phyloP scores from a whole-genome alignment of 2,329 filamentous ascomycete species.

The Diaporthe eres region DNA sequence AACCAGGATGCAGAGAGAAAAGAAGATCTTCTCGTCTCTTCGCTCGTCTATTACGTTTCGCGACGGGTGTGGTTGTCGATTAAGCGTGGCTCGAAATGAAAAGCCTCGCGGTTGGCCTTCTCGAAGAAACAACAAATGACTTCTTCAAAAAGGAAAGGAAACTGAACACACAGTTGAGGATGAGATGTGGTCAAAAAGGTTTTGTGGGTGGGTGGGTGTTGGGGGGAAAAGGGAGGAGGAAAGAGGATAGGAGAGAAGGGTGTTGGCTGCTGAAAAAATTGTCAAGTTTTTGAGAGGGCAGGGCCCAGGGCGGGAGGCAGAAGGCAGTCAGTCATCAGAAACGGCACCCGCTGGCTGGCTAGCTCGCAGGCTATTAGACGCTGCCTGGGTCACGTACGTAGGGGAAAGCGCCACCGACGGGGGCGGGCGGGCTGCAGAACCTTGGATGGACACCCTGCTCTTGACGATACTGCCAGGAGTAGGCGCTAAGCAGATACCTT shows the following conservation, averaged over 20 bases:
- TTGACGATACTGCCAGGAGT: neutral
- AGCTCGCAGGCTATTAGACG: conserved; percentile 16
- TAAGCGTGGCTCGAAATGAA: conserved; percentile 34
- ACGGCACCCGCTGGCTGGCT: conserved; percentile 8
- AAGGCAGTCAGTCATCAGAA: conserved; percentile 28
- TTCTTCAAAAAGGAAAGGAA: conserved; percentile 63
- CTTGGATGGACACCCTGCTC: neutral
- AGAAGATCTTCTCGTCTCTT: conserved; percentile 40
- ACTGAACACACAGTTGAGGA: conserved; percentile 49
- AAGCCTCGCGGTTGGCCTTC: conserved; percentile 56
- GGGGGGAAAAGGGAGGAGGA: conserved; percentile 45
- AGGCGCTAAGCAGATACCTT: neutral
- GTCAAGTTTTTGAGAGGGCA: conserved; percentile 45
- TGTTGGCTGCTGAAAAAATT: conserved; percentile 46
- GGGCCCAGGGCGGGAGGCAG: conserved; percentile 36
- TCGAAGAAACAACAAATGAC: conserved; percentile 55
- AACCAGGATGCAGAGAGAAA: conserved; percentile 37
- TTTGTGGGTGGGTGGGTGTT: conserved; percentile 46
- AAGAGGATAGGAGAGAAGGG: conserved; percentile 41
- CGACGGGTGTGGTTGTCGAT: conserved; percentile 37
- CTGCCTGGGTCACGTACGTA: conserved; percentile 38
- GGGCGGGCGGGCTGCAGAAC: conserved; percentile 3
- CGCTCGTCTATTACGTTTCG: conserved; percentile 40
- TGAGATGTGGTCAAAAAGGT: conserved; percentile 51
- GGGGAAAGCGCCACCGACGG: conserved; percentile 29